Base-by-base conservation (phyloP, 805 yeast species). In the Lipomyces orientalis region DNA sequence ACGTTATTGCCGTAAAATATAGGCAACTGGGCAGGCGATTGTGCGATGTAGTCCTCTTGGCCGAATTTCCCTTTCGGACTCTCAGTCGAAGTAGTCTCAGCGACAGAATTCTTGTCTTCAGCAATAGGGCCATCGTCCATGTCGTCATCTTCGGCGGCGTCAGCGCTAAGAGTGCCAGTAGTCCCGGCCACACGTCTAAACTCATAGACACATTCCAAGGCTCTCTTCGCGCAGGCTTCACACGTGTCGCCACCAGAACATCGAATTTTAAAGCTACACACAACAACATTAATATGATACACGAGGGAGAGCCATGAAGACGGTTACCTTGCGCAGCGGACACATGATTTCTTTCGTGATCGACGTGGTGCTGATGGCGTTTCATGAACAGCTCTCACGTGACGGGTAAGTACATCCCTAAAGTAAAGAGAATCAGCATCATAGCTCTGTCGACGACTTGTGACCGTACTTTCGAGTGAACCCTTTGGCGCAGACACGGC, bases 241-340 rank as follows among this genome's bases (percentile, higher is more conserved):
- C 75, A 73, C n/a, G 54, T 59, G 29, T 49, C 58, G 4, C 75
- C 75, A 5, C 75, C 75, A 14, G 73, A 66, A 61, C 75, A 73
- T 54, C 63, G 71, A 35, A 73, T 67, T 57, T 73, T 73, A 43
- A 64, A 67, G n/a, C 64, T 60, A 52, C 16, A 14, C 9, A 34
- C 22, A n/a, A 29, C 19, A 39, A 29, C 8, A 39, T 31, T 56
- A 57, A 57, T n/a, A 19, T 8, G 31, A 57, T 25, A 57, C 19
- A 57, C 35, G 57, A 12, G 19, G 14, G 9, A 33, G 29, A 33
- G 57, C 3, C 19, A 5, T 31, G 9, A 14, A 12, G 9, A 9
- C 5, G 16, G 25, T 29, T 61, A 61, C 64, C 29, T 61, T 54
- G 64, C 69, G 33, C 70, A 67, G 22, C 70, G 58, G 7, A 62